Conservation (phyloP, 805 yeast species). For the Lipomyces yamanashiensis region DNA sequence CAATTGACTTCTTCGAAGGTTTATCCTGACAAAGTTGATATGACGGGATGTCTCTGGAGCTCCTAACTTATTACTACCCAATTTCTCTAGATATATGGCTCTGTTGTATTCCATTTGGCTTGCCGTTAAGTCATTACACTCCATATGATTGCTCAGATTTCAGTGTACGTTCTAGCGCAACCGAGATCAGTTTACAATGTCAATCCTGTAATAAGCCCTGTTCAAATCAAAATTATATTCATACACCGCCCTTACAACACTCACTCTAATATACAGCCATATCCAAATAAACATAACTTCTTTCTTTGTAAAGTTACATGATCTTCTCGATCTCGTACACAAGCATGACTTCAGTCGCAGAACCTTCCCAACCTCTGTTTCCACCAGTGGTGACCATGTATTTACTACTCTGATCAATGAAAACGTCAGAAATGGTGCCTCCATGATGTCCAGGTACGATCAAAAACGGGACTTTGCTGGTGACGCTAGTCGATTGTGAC, state of each 20-base stretch:
- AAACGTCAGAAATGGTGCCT: constrained; percentile 75
- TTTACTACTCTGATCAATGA: constrained; percentile 80
- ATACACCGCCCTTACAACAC: not conserved
- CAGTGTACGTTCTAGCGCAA: too few species aligned
- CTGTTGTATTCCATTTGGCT: too few species aligned
- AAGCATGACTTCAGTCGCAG: constrained; percentile 76
- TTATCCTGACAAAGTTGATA: too few species aligned
- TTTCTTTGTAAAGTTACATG: constrained; percentile 11
- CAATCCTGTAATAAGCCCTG: constrained; percentile 10
- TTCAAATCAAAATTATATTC: not conserved
- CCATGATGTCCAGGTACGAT: constrained; percentile 98
- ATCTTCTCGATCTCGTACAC: constrained; percentile 68
- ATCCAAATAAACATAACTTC: not conserved
- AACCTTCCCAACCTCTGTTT: constrained; percentile 92
- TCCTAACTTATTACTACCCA: too few species aligned
- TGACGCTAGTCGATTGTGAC: constrained; percentile 36
- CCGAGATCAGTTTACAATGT: not conserved
- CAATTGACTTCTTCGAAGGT: too few species aligned
- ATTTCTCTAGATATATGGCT: not conserved
- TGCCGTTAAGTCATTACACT: too few species aligned
- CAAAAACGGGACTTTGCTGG: constrained; percentile 65
- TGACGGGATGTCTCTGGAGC: too few species aligned
- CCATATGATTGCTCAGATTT: too few species aligned
- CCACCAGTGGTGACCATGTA: constrained; percentile 93
- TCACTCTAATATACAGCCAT: not conserved